Conservation (phyloP, 2,329 filamentous ascomycete species). For the Dactylellina cionopaga region DNA sequence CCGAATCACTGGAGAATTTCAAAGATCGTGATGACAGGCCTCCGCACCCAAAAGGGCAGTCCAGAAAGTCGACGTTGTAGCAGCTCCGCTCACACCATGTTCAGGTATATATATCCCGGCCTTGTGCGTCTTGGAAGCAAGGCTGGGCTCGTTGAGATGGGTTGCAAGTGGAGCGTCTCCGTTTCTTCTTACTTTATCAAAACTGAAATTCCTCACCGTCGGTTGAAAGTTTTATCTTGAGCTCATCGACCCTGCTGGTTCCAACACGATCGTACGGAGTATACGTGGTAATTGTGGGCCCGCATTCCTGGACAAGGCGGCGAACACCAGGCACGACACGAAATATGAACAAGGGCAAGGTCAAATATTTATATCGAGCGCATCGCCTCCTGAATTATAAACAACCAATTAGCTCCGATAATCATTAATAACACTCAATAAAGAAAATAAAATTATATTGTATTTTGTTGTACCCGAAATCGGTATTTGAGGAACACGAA, state of each 20-base stretch:
- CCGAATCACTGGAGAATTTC: conserved; percentile 46
- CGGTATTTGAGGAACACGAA: background rate
- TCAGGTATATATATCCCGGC: conserved; percentile 25
- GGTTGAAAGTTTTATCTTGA: conserved; percentile 35
- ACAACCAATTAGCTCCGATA: background rate
- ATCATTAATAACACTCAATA: too few relatives aligned
- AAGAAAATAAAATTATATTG: too few relatives aligned
- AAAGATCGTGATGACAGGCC: conserved; percentile 47
- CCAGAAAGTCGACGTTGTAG: conserved; percentile 34
- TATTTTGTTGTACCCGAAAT: background rate
- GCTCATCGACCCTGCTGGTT: conserved; percentile 17
- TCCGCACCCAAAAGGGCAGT: conserved; percentile 50
- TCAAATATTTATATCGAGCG: conserved; percentile 27
- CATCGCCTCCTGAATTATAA: conserved; percentile 29
- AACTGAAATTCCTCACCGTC: conserved; percentile 12
- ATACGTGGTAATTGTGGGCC: conserved; percentile 28
- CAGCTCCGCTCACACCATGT: conserved; percentile 27
- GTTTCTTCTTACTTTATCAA: conserved; percentile 51
- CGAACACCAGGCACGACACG: conserved; percentile 22
- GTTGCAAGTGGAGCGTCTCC: conserved; percentile 31
- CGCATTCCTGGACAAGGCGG: conserved; percentile 24
- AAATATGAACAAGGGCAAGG: conserved; percentile 28
- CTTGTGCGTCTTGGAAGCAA: conserved; percentile 32
- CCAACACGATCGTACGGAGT: conserved; percentile 12
- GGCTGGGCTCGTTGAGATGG: conserved; percentile 15